phyloP scores from a whole-genome alignment of 495 filamentous ascomycete species.

The Staphylotrichum tortipilum region DNA sequence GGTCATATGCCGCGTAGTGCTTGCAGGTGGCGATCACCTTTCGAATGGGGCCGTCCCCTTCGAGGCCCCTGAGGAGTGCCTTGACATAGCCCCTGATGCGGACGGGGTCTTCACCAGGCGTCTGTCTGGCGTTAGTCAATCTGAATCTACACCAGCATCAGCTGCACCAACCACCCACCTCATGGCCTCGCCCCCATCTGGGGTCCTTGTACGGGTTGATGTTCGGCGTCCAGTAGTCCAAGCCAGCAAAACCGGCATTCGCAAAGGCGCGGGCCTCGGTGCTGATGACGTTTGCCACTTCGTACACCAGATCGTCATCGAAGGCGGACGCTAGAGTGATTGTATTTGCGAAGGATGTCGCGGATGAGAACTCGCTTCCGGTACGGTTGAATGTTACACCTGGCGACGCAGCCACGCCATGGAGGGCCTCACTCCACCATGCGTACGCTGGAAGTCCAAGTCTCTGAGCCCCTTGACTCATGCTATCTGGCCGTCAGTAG shows the following conservation, averaged over 20 bases:
- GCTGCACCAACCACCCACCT: constrained; percentile 4
- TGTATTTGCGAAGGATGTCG: constrained; percentile 41
- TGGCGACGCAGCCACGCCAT: constrained; percentile 37
- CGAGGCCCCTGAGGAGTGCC: constrained; percentile 25
- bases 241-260: constrained; percentile 47
- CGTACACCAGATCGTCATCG: constrained; percentile 36
- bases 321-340: constrained; percentile 39
- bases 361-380: constrained; percentile 25
- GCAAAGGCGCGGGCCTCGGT: constrained; percentile 62
- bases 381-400: constrained; percentile 8
- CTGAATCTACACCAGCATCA: too few species aligned
- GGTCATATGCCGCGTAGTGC: constrained; percentile 44
- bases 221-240: constrained; percentile 61
- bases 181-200: constrained; percentile 32
- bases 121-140: too few species aligned
- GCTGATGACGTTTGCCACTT: constrained; percentile 39
- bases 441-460: constrained; percentile 26
- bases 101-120: constrained; percentile 33
- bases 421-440: constrained; percentile 48
- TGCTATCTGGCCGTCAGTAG: too few species aligned
- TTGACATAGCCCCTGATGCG: constrained; percentile 31
- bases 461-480: constrained; percentile 1
- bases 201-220: constrained; percentile 56
- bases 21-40: constrained; percentile 29
- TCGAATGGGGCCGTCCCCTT: constrained; percentile 8